Evolutionary conservation across 1,139 yeast genomes (phyloP), one percentile per base, ranked within the genome.

Genomic region (Diutina rugosa): DNA sequence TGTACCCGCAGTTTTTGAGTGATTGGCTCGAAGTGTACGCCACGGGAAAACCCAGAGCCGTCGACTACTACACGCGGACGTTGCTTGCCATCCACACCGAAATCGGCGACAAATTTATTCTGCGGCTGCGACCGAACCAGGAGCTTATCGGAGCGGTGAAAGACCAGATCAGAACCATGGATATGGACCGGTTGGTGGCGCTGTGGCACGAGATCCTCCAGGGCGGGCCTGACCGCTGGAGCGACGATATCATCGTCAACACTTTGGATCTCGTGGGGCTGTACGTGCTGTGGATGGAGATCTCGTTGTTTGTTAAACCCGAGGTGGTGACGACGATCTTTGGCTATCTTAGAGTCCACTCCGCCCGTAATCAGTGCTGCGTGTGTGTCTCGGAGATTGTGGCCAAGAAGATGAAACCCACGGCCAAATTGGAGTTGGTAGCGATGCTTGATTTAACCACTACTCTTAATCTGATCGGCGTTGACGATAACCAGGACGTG

Each of bases 221-320:
- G 21, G 64, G 65, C 12, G 63, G 67, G 56, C 63, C 69, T 47
- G 63, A 63, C 28, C 52, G 59, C 18, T 58, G 77, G 9, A 67
- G 66, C 49, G 35, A 58, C 1, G 87, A 79, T 26, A 80, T 86
- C 54, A 67, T 85, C 57, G 81, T 79, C 59, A 78, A 80, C 58
- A 73, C 84, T n/a, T 75, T 90, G 57, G 76, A 77, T 57, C 84
- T 84, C 57, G 80, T 93, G 57, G 98, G 97, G 7, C 83, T 84
- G 28, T 95, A 88, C 77, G 88, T 90, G 35, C 85, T 91, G 38
- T 95, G 99, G 99, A 90, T 93, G 70, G 99, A 95, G 65, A 88
- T 93, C 60, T 77, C 84, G 38, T 73, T 93, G 60, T 85, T 95
- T 59, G 81, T 91, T 45, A 82, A 84, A 56, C 80, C 84, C 26